A percentile compares a stretch with the other conserved stretches of the same genome.
These are phyloP conservation scores for Cicer pinnatifidum DNA, from an alignment of 306 rosid genomes.

Conservation along the genomic window DNA sequence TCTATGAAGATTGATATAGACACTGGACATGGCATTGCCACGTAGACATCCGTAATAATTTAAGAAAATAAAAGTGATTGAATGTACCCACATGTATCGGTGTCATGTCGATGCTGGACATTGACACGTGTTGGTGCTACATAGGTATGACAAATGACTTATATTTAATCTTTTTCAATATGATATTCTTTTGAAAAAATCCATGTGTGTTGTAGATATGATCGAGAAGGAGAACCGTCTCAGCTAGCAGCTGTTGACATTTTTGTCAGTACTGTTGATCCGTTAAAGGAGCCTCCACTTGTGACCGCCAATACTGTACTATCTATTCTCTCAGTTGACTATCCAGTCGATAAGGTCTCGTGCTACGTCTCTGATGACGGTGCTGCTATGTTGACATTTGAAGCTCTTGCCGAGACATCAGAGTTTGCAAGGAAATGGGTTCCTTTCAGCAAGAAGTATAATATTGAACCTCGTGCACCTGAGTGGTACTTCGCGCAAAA, in stretches of 20 bases:
- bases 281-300: constrained; percentile 95
- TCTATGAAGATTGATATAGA: too few relatives aligned
- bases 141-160: neutral
- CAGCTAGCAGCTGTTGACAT: constrained; percentile 94
- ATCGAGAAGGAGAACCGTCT: constrained; percentile 90
- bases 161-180: constrained; percentile 20
- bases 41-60: too few relatives aligned
- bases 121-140: too few relatives aligned
- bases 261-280: constrained; percentile 97
- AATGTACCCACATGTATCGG: too few relatives aligned
- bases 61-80: too few relatives aligned
- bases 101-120: too few relatives aligned
- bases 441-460: constrained; percentile 83
- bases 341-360: constrained; percentile 96
- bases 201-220: constrained; percentile 69
- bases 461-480: constrained; percentile 95
- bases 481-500: constrained; percentile 97
- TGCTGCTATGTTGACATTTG: constrained; percentile 98
- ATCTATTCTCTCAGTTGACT: constrained; percentile 94
- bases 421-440: constrained; percentile 96
- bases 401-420: constrained; percentile 89
- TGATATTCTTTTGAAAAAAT: constrained; percentile 39
- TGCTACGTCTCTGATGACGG: constrained; percentile 99
- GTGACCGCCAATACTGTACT: constrained; percentile 96
- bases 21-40: too few relatives aligned